These are phyloP conservation scores for Gossypium lobatum DNA, from an alignment of 441 rosid species.

Conservation along the genomic window DNA sequence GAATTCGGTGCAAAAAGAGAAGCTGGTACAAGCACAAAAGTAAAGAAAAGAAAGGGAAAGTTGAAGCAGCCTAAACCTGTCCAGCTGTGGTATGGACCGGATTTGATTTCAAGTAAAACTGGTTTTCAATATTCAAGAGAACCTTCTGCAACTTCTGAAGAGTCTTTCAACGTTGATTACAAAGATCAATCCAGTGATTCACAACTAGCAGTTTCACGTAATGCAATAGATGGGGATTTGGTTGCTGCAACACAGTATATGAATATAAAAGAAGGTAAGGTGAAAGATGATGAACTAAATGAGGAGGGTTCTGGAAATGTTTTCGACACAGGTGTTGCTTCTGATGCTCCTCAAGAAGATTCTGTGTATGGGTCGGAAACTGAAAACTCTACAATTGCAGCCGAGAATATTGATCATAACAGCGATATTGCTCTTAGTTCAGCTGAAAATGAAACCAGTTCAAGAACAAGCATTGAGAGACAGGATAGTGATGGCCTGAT, in stretches of 20 bases:
- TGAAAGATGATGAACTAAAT: constrained; percentile 22
- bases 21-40: constrained; percentile 33
- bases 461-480: constrained; percentile 38
- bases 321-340: constrained; percentile 26
- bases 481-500: constrained; percentile 36
- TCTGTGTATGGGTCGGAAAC: constrained; percentile 65
- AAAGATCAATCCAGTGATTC: constrained; percentile 30
- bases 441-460: constrained; percentile 61
- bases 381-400: constrained; percentile 80
- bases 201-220: constrained; percentile 30
- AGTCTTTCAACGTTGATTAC: constrained; percentile 32
- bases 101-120: constrained; percentile 40
- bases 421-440: constrained; percentile 41
- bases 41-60: constrained; percentile 63
- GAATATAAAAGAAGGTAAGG: constrained; percentile 49
- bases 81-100: constrained; percentile 47
- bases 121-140: constrained; percentile 36
- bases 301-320: constrained; percentile 29
- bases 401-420: constrained; percentile 60
- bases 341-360: constrained; percentile 43
- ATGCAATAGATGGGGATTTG: constrained; percentile 51
- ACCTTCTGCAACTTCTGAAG: constrained; percentile 53
- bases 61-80: constrained; percentile 44
- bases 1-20: constrained; percentile 60
- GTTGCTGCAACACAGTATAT: constrained; percentile 50